Conservation (phyloP, 116 monocot species). For the Posidonia oceanica region DNA sequence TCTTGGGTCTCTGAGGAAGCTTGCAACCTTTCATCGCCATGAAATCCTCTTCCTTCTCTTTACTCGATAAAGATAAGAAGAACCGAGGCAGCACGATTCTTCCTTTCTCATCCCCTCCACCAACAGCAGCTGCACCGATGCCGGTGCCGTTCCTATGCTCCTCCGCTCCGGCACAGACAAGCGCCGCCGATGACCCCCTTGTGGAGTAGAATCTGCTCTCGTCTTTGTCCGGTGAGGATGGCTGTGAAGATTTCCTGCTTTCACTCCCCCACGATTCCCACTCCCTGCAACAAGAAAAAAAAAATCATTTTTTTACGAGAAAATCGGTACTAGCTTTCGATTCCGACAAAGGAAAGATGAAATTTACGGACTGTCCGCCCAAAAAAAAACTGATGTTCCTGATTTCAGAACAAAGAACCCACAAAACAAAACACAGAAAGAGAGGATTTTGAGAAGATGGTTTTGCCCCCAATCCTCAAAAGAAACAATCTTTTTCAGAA, state of each 20-base stretch:
- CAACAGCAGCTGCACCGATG: neutral
- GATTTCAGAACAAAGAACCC: too few relatives aligned
- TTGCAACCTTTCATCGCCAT: slow-evolving; percentile 93
- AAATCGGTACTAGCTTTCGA: neutral
- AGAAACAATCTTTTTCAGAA: too few relatives aligned
- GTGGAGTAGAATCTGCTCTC: slow-evolving; percentile 65
- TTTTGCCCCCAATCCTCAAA: too few relatives aligned
- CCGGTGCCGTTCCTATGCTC: slow-evolving; percentile 23
- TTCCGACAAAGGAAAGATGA: neutral
- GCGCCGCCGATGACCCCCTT: slow-evolving; percentile 39
- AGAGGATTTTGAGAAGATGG: too few relatives aligned
- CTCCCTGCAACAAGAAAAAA: neutral
- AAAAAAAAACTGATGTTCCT: too few relatives aligned
- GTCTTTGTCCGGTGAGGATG: slow-evolving; percentile 72
- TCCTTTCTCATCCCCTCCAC: slow-evolving; percentile 6
- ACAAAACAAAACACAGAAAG: too few relatives aligned
- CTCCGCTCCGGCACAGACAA: slow-evolving; percentile 15
- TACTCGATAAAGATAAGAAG: slow-evolving; percentile 77
- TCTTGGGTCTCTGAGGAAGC: slow-evolving; percentile 83
- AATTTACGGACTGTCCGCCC: too few relatives aligned
- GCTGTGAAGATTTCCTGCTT: slow-evolving; percentile 26
- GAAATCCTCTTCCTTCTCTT: slow-evolving; percentile 96
- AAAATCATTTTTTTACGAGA: neutral
- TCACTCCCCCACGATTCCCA: slow-evolving; percentile 15
- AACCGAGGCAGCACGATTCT: slow-evolving; percentile 45